A percentile compares a stretch with the other conserved stretches of the same genome.
Conservation (phyloP, 352 stramenopile genomes). For the Thalassiosira livingstoniorum region DNA sequence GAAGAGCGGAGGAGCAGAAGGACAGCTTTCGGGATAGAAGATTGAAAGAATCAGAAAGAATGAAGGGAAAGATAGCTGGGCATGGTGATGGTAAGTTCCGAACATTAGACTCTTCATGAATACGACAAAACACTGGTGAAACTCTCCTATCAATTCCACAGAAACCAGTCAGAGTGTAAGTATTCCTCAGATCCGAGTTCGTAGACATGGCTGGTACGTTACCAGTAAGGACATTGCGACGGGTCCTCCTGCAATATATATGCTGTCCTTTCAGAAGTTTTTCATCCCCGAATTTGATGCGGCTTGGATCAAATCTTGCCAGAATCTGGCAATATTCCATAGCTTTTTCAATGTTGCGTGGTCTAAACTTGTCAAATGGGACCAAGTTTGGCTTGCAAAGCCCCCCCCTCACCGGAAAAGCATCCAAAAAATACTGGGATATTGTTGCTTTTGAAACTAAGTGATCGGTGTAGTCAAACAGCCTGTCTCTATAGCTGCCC, state of each 20-base stretch:
- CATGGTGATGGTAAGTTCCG: too few relatives aligned
- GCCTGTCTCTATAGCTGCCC: background rate
- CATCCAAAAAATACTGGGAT: constrained; percentile 16
- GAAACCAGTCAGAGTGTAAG: constrained; percentile 9
- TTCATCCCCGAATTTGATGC: constrained; percentile 21
- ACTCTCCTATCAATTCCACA: constrained; percentile 12
- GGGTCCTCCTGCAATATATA: constrained; percentile 1
- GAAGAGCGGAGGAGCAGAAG: too few relatives aligned
- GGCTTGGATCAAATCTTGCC: background rate
- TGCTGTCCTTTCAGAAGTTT: constrained; percentile 15
- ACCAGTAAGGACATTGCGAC: background rate
- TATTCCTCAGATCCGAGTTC: constrained; percentile 17
- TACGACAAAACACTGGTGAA: constrained; percentile 10
- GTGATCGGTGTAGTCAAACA: constrained; percentile 10
- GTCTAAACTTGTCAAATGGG: constrained; percentile 32
- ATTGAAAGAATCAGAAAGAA: too few relatives aligned
- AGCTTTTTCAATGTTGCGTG: constrained; percentile 12
- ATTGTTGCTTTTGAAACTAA: constrained; percentile 8
- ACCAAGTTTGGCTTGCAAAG: constrained; percentile 28
- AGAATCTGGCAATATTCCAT: constrained; percentile 11
- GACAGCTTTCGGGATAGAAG: too few relatives aligned
- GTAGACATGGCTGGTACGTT: constrained; percentile 6
- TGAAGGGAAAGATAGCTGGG: too few relatives aligned
- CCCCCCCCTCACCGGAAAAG: constrained; percentile 1
- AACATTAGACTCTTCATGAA: constrained; percentile 16